Percentiles rank a stretch among this genome's conserved stretches.
phyloP scores from a whole-genome alignment of 2,329 filamentous ascomycete genomes.

The Pseudocercospora cruenta region DNA sequence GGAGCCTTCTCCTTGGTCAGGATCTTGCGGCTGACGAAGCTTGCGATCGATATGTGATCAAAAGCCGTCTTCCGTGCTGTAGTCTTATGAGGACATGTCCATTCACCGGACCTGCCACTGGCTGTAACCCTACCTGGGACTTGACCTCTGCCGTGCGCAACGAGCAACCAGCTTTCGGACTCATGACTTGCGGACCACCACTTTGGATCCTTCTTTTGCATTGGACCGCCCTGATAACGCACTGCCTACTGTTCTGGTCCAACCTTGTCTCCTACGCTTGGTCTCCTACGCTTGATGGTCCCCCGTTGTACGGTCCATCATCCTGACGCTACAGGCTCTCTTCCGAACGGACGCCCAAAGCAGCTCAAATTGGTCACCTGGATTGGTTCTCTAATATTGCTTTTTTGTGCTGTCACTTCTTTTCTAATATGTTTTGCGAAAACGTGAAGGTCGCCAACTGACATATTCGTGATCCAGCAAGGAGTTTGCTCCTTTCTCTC shows the following conservation, averaged over 20 bases:
- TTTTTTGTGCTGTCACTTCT: not conserved
- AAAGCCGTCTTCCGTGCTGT: not conserved
- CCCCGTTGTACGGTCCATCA: not conserved
- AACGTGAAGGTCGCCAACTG: conserved; percentile 27
- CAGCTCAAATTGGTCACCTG: not conserved
- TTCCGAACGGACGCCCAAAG: not conserved
- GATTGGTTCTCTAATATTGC: not conserved
- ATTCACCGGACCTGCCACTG: not conserved
- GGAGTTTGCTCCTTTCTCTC: conserved; percentile 32
- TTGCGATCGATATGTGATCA: not conserved
- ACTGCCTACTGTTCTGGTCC: too few relatives aligned
- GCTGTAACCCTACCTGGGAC: not conserved
- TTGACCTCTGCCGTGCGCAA: not conserved
- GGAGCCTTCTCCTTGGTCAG: not conserved
- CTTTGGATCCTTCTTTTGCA: not conserved
- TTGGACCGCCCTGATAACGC: too few relatives aligned
- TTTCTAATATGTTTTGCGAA: not conserved
- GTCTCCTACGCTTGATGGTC: too few relatives aligned
- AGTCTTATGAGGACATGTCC: conserved; percentile 4
- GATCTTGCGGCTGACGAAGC: not conserved
- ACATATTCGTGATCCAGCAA: conserved; percentile 34
- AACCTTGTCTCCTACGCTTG: too few relatives aligned
- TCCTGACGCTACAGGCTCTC: not conserved
- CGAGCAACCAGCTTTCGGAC: not conserved
- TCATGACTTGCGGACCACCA: not conserved